Conservation (phyloP, 441 rosid genomes). For the Populus tomentosa region DNA sequence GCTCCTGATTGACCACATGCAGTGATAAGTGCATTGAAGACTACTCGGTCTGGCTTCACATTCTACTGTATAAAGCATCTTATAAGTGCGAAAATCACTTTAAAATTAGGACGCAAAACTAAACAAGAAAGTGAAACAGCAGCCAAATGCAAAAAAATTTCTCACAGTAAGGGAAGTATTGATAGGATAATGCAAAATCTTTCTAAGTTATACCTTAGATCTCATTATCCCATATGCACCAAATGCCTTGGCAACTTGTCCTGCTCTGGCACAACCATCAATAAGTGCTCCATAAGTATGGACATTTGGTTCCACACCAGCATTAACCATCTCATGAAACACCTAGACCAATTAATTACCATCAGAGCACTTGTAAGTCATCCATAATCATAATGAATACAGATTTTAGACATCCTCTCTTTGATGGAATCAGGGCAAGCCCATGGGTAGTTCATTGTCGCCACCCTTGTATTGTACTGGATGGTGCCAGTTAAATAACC, state of each 20-base stretch:
- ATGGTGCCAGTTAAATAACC: background rate
- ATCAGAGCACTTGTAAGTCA: background rate
- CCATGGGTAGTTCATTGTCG: background rate
- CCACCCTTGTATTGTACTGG: background rate
- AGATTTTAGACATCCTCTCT: background rate
- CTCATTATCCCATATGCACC: slow-evolving; percentile 98
- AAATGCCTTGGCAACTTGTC: slow-evolving; percentile 96
- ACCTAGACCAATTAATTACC: slow-evolving; percentile 41
- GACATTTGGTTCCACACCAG: slow-evolving; percentile 87
- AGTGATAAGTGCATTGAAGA: slow-evolving; percentile 90
- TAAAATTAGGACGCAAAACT: slow-evolving; percentile 16
- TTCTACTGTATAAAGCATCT: slow-evolving; percentile 81
- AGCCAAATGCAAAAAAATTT: slow-evolving; percentile 1
- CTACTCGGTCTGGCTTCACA: slow-evolving; percentile 97
- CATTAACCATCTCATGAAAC: slow-evolving; percentile 87
- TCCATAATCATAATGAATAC: background rate
- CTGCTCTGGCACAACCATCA: slow-evolving; percentile 96
- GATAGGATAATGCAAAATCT: background rate
- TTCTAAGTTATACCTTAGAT: slow-evolving; percentile 62
- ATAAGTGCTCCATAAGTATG: slow-evolving; percentile 92
- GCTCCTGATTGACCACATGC: slow-evolving; percentile 98
- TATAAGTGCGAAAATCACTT: slow-evolving; percentile 35
- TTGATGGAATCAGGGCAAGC: background rate
- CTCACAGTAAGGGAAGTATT: background rate
- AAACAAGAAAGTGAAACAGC: slow-evolving; percentile 4